A percentile compares a stretch with the other conserved stretches of the same genome.
Evolutionary conservation across 108 stramenopile genomes (phyloP).

Genomic region (Pseudonitzschia multistriata): DNA sequence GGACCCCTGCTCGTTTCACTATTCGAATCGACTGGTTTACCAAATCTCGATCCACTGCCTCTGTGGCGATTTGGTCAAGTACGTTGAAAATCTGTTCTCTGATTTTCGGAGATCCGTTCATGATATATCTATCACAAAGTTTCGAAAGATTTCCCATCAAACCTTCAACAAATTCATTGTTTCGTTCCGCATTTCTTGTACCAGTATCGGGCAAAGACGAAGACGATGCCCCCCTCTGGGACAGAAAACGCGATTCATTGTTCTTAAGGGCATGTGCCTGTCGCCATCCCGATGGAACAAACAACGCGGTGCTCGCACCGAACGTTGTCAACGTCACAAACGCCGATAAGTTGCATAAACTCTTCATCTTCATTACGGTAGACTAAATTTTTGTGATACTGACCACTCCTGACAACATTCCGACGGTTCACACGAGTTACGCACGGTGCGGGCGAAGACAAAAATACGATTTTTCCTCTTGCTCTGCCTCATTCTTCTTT

Average conservation of each 20-base stretch:
- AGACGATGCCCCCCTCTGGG: not conserved
- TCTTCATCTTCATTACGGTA: not conserved
- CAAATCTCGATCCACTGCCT: conserved; percentile 44
- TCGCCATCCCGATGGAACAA: not conserved
- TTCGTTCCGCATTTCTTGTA: conserved; percentile 28
- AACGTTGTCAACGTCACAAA: not conserved
- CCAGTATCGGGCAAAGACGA: conserved; percentile 18
- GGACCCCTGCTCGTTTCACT: conserved; percentile 64
- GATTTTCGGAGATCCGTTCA: conserved; percentile 50
- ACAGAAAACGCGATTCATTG: conserved; percentile 3
- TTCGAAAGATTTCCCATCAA: conserved; percentile 56
- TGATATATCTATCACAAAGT: conserved; percentile 64
- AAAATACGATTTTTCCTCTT: too few relatives aligned
- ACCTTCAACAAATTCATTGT: conserved; percentile 53
- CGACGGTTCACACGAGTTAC: too few relatives aligned
- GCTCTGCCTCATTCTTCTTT: too few relatives aligned
- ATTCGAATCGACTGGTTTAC: conserved; percentile 45
- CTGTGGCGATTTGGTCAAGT: conserved; percentile 49
- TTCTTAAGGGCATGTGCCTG: conserved; percentile 4
- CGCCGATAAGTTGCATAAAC: not conserved
- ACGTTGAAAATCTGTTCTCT: conserved; percentile 54
- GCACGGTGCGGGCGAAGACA: too few relatives aligned
- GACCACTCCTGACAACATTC: too few relatives aligned
- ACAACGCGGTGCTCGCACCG: not conserved
- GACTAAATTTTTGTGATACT: too few relatives aligned